Base-by-base conservation (phyloP, 257 asterid species). In the Ilex aquifolium region DNA sequence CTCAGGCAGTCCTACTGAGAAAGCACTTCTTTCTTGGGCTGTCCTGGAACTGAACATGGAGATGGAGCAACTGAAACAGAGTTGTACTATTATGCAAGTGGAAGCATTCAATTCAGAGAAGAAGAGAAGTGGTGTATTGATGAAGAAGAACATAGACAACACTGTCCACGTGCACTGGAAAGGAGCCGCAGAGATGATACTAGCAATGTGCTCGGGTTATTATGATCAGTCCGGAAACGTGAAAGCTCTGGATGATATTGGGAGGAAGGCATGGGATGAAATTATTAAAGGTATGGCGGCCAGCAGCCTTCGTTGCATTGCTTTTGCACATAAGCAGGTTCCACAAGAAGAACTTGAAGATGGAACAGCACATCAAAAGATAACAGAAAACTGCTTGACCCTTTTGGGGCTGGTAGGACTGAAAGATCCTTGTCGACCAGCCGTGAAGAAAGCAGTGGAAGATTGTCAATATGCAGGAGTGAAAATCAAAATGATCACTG, bases 1-100 rank as follows among this genome's bases (percentile, higher is more conserved):
- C 77, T 83, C 94, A 0, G 95, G 97, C n/a, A 84, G 89, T 65
- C 97, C 97, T 0, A 89, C 97, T 10, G 97, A 89, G 59, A 85
- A 89, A 71, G 95, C 97, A 5, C 77, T 89, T 27, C 82, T 89
- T n/a, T 78, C 82, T 0, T 89, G 97, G 97, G 94, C 84, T 3
- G 85, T 78, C n/a, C 16, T 4, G 39, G 81, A 79, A 17, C 7
- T 89, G 64, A 31, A 72, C 31, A 80, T 83, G 90, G 91, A 84
- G 57, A 75, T 76, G 81, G 88, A 89, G 48, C 74, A 65, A 13
- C 68, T 82, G 21, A 76, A 70, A 14, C 53, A 66, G 21, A 74
- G 40, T 3, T 64, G 59, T 55, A 52, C 66, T 3, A 69, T 81
- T 75, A 49, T 85, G 56, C 72, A 73, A 0, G 95, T 87, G 1